These are phyloP conservation scores for Clonostachys byssicola DNA, from an alignment of 2,329 filamentous ascomycete genomes.

Conservation along the genomic window DNA sequence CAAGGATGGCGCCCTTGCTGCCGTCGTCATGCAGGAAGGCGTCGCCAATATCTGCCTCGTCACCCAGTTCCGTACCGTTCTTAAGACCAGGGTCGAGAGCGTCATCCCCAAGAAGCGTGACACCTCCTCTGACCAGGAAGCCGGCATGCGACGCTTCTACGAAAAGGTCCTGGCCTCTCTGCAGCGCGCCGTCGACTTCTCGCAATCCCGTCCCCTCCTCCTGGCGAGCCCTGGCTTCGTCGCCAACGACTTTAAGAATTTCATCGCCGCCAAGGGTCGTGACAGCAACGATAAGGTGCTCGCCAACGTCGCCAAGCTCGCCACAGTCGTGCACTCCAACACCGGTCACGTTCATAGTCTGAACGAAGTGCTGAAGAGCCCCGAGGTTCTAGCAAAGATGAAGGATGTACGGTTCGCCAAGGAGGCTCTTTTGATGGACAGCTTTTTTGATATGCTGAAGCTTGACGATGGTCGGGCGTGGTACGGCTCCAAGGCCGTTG, in stretches of 20 bases:
- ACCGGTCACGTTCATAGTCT: conserved; percentile 85
- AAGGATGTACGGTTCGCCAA: conserved; percentile 84
- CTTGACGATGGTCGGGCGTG: conserved; percentile 85
- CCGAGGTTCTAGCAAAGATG: conserved; percentile 72
- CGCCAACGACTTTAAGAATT: conserved; percentile 74
- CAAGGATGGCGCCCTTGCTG: conserved; percentile 77
- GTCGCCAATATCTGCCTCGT: conserved; percentile 80
- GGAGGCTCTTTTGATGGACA: conserved; percentile 81
- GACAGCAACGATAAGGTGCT: conserved; percentile 65
- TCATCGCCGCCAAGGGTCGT: conserved; percentile 58
- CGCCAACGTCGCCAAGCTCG: conserved; percentile 53
- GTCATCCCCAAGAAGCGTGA: conserved; percentile 64
- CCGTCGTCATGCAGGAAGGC: conserved; percentile 91
- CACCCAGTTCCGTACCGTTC: conserved; percentile 73
- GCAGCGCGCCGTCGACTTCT: conserved; percentile 73
- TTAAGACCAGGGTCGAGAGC: conserved; percentile 60
- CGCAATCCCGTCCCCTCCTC: conserved; percentile 65
- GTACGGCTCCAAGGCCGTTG: conserved; percentile 82
- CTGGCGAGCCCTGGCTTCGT: conserved; percentile 88
- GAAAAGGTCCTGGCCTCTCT: conserved; percentile 72
- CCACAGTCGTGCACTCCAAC: conserved; percentile 76
- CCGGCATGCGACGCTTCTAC: conserved; percentile 72
- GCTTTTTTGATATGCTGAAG: conserved; percentile 73
- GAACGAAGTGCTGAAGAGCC: conserved; percentile 79
- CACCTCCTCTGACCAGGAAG: conserved; percentile 60